A percentile compares a stretch with the other conserved stretches of the same genome.
phyloP scores from a whole-genome alignment of 2,329 filamentous ascomycete species.

The Myotisia sp. region DNA sequence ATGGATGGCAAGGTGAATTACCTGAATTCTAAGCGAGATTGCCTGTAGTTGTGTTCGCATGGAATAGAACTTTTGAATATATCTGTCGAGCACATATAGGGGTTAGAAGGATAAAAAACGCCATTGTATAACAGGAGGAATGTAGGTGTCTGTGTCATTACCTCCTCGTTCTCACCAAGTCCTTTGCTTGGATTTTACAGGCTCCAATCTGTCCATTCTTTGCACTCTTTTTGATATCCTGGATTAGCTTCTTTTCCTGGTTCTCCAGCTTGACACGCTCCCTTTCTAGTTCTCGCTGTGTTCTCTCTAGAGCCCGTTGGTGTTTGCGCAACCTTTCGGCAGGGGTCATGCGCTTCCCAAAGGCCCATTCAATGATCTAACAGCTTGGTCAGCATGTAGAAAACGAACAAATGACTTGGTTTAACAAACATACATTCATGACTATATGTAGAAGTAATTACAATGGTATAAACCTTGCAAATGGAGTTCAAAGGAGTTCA shows the following conservation, averaged over 20 bases:
- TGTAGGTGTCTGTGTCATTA: too few relatives aligned
- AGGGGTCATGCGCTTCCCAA: constrained; percentile 97
- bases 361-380: constrained; percentile 97
- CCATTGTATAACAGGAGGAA: too few relatives aligned
- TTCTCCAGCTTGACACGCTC: constrained; percentile 93
- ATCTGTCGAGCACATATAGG: constrained; percentile 43
- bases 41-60: constrained; percentile 97
- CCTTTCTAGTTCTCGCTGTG: constrained; percentile 87
- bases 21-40: constrained; percentile 87
- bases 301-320: constrained; percentile 92
- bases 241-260: constrained; percentile 92
- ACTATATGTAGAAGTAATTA: too few relatives aligned
- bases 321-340: constrained; percentile 54
- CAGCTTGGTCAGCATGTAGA: constrained; percentile 3
- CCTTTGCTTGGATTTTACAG: constrained; percentile 95
- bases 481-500: too few relatives aligned
- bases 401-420: background rate
- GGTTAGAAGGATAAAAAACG: too few relatives aligned
- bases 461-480: too few relatives aligned
- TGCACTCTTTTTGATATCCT: constrained; percentile 94
- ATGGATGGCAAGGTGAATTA: constrained; percentile 24
- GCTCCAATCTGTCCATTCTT: constrained; percentile 98
- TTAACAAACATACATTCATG: constrained; percentile 5
- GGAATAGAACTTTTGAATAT: constrained; percentile 95
- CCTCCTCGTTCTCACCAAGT: constrained; percentile 80